Percentiles rank a stretch among this genome's conserved stretches.
Evolutionary conservation across 148 eudicot species (phyloP).

Genomic region (Camellia sinensis): DNA sequence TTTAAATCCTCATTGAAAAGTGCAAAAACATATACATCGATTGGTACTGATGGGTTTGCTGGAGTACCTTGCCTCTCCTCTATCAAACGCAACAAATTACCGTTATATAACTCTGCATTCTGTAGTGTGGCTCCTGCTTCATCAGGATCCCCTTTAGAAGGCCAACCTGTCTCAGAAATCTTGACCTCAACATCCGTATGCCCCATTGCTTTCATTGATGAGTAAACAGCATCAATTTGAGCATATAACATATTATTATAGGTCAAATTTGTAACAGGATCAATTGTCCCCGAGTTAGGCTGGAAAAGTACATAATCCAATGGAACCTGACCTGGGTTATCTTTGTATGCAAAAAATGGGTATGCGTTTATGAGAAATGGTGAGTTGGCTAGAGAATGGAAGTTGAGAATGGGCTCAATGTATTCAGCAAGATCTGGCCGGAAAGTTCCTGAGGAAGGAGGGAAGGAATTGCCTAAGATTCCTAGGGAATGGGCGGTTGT

Average conservation of each 20-base stretch:
- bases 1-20: slow-evolving; percentile 84
- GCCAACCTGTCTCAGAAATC: slow-evolving; percentile 94
- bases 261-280: slow-evolving; percentile 52
- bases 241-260: slow-evolving; percentile 92
- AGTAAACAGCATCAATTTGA: slow-evolving; percentile 85
- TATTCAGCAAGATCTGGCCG: slow-evolving; percentile 48
- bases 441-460: slow-evolving; percentile 80
- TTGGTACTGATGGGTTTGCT: slow-evolving; percentile 52
- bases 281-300: slow-evolving; percentile 57
- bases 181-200: slow-evolving; percentile 51
- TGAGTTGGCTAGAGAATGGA: slow-evolving; percentile 53
- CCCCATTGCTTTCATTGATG: slow-evolving; percentile 68
- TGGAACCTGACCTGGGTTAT: slow-evolving; percentile 47
- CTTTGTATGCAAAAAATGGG: slow-evolving; percentile 82
- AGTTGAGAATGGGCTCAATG: slow-evolving; percentile 58
- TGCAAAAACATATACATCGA: slow-evolving; percentile 78
- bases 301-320: slow-evolving; percentile 61
- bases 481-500: slow-evolving; percentile 73
- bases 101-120: slow-evolving; percentile 75
- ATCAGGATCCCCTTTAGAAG: slow-evolving; percentile 69
- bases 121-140: slow-evolving; percentile 70
- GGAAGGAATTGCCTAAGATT: slow-evolving; percentile 60
- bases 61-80: slow-evolving; percentile 67
- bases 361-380: slow-evolving; percentile 79
- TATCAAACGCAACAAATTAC: slow-evolving; percentile 63